phyloP scores from a whole-genome alignment of 495 filamentous ascomycete species.

The Aspergillus sclerotioniger region DNA sequence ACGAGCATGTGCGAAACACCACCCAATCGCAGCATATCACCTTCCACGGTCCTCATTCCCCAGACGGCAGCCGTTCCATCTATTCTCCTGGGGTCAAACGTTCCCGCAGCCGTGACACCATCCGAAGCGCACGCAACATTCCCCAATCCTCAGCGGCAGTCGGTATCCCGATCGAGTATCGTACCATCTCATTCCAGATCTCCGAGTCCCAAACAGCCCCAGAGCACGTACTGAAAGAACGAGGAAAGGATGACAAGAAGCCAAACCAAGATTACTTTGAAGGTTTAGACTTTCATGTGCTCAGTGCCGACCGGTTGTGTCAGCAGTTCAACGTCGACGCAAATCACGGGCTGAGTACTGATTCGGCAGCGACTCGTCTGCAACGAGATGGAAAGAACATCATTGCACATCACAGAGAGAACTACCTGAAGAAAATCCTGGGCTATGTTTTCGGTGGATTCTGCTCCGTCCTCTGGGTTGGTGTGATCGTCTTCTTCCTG shows the following conservation, averaged over 20 bases:
- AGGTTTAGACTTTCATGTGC: constrained; percentile 36
- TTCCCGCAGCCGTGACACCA: constrained; percentile 17
- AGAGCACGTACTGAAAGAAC: constrained; percentile 18
- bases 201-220: constrained; percentile 38
- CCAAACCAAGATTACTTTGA: constrained; percentile 43
- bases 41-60: not conserved
- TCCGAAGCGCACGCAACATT: constrained; percentile 15
- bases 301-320: constrained; percentile 27
- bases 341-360: constrained; percentile 27
- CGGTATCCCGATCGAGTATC: constrained; percentile 44
- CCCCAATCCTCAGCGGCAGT: constrained; percentile 11
- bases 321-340: constrained; percentile 35
- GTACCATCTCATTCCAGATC: constrained; percentile 46
- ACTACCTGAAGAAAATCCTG: constrained; percentile 54
- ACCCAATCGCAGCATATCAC: not conserved
- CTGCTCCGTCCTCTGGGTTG: constrained; percentile 66
- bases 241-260: constrained; percentile 27
- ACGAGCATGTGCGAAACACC: not conserved
- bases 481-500: constrained; percentile 66
- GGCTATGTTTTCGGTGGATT: constrained; percentile 74
- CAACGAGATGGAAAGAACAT: constrained; percentile 61
- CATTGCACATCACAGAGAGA: constrained; percentile 57
- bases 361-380: constrained; percentile 40
- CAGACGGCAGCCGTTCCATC: not conserved
- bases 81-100: constrained; percentile 7